These are phyloP conservation scores for Lasiosphaeriaceae sp. DNA, from an alignment of 495 filamentous ascomycete species.

Conservation along the genomic window DNA sequence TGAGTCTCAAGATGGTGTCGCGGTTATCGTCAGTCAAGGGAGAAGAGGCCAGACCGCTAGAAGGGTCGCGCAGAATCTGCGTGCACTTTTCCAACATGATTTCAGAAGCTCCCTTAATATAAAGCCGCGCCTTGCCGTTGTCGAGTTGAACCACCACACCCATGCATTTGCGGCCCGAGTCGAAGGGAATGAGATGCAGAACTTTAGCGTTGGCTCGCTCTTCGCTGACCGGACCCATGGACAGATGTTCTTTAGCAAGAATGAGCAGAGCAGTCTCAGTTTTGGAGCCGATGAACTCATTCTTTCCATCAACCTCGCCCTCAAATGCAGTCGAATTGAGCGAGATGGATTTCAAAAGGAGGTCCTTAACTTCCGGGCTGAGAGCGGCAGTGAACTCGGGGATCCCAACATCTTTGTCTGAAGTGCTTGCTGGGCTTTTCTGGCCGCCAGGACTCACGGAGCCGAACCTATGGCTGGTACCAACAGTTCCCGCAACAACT, in stretches of 20 bases:
- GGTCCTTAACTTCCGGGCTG: slow-evolving; percentile 52
- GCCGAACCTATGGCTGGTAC: slow-evolving; percentile 63
- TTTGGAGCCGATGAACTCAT: slow-evolving; percentile 81
- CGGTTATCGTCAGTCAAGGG: slow-evolving; percentile 56
- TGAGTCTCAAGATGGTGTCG: slow-evolving; percentile 59
- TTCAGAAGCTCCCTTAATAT: slow-evolving; percentile 87
- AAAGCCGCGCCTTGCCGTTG: slow-evolving; percentile 63
- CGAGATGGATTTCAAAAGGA: slow-evolving; percentile 71
- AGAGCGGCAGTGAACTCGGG: slow-evolving; percentile 46
- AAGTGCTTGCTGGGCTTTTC: slow-evolving; percentile 10
- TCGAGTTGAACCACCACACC: slow-evolving; percentile 66
- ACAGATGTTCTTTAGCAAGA: slow-evolving; percentile 72
- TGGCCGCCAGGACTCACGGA: slow-evolving; percentile 6
- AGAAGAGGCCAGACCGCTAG: slow-evolving; percentile 49
- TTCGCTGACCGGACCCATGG: slow-evolving; percentile 65
- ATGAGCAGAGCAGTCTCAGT: slow-evolving; percentile 80
- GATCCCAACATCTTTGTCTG: slow-evolving; percentile 18
- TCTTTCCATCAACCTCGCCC: slow-evolving; percentile 66
- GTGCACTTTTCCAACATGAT: slow-evolving; percentile 73
- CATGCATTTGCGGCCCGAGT: slow-evolving; percentile 87
- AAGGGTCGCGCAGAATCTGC: slow-evolving; percentile 68
- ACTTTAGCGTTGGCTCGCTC: slow-evolving; percentile 66
- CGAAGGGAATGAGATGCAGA: slow-evolving; percentile 77
- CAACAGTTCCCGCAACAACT: slow-evolving; percentile 74
- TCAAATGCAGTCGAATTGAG: slow-evolving; percentile 90